These are phyloP conservation scores for Uronychia setigera DNA, from an alignment of 73 alveolate species.

Conservation along the genomic window DNA sequence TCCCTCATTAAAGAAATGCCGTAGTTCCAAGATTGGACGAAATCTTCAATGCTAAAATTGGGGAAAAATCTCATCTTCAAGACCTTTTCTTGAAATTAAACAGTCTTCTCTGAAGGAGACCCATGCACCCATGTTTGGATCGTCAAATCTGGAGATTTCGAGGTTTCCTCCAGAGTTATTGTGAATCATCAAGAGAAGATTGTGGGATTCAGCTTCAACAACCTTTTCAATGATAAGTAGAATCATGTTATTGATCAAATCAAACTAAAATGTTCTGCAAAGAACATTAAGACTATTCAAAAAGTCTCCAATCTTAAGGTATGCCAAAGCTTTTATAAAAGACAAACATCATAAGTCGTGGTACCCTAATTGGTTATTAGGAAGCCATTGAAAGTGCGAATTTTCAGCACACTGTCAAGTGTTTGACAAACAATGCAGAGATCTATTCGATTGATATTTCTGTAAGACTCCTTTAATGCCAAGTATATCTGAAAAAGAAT, in stretches of 20 bases:
- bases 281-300: not conserved
- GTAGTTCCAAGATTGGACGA: not conserved
- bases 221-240: not conserved
- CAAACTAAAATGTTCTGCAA: not conserved
- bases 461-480: not conserved
- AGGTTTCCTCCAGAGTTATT: not conserved
- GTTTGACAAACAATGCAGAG: not conserved
- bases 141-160: not conserved
- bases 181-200: not conserved
- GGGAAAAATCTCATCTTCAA: not conserved
- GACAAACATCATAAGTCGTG: not conserved
- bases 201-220: not conserved
- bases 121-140: not conserved
- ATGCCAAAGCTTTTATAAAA: no score
- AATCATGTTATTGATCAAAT: not conserved
- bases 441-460: not conserved
- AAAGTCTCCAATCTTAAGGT: not conserved
- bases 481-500: not conserved
- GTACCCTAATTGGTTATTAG: not conserved
- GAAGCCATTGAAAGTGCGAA: not conserved
- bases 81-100: not conserved
- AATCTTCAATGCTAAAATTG: not conserved
- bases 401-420: not conserved
- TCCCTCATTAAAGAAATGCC: not conserved
- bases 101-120: not conserved